Evolutionary conservation across 129 eudicot genomes (phyloP).

Genomic region (Flaveria linearis): DNA sequence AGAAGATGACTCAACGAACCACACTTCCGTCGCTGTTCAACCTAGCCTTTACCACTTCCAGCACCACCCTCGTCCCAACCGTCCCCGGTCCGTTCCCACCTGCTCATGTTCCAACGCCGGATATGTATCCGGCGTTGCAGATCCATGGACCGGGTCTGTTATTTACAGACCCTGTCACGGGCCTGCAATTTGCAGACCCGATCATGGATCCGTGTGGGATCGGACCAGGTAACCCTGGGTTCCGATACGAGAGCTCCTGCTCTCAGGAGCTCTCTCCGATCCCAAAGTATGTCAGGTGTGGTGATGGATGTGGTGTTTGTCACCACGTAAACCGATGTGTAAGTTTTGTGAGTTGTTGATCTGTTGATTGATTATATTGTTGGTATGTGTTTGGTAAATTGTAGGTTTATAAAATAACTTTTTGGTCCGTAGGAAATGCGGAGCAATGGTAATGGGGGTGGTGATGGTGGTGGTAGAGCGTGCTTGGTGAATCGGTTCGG

Average conservation of each 20-base stretch:
- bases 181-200: constrained; percentile 7
- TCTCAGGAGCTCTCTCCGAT: constrained; percentile 26
- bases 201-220: constrained; percentile 34
- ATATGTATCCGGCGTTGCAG: too few species aligned
- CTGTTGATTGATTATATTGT: neutral
- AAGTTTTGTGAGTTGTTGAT: neutral
- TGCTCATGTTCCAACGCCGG: neutral
- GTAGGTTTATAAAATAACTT: neutral
- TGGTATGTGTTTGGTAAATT: neutral
- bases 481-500: constrained; percentile 20
- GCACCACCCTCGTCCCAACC: neutral
- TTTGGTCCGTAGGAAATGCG: constrained; percentile 45
- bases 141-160: too few species aligned
- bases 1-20: constrained; percentile 37
- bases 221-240: constrained; percentile 21
- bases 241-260: constrained; percentile 20
- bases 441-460: constrained; percentile 38
- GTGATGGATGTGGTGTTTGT: constrained; percentile 43
- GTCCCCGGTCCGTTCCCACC: constrained; percentile 23
- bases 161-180: neutral
- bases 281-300: constrained; percentile 38
- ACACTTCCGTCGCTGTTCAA: neutral
- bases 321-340: constrained; percentile 43
- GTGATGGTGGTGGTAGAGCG: constrained; percentile 35
- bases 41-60: neutral